Base-by-base conservation (phyloP, 2,329 filamentous ascomycete genomes). In the Penicillium expansum region DNA sequence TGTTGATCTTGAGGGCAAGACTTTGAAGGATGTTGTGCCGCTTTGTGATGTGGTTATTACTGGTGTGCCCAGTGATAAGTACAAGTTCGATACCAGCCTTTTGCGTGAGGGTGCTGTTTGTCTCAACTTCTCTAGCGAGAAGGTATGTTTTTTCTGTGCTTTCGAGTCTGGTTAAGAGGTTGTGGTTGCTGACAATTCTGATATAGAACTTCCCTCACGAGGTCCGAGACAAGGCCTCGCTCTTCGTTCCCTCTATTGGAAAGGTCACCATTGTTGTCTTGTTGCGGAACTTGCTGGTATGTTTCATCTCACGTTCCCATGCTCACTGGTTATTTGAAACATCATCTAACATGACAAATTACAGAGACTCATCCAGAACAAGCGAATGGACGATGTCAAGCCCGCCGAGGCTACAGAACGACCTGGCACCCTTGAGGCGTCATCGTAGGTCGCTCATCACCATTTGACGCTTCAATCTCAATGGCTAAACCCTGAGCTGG, bases 231-330 rank as follows among this genome's bases (percentile, higher is more conserved):
- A 96, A 92, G 79, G 94, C 94, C 2, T 92, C 91, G 5, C 96
- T 99, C 68, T 99, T 97, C 68, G 92, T 97, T 18, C 94, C 94
- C 1, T 94, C 93, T 0, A 95, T 97, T 64, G 94, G 94, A 67
- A 99, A 97, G 80, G 93, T 97, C 47, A 99, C 94, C 0, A 97
- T 97, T 72, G 90, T 93, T 16, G 87, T 97, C 33, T 78, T 99
- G 57, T 79, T 97, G 69, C 83, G 94, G 55, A 99, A 99, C 71
- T 77, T 97, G 35, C 82, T 97, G 70, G 90, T 94, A 78, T 77
- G 88, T 83, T 32, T 29, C 14, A 24, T 32, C 39, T 55, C 32
- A 48, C 24, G 18, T 35, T 11, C 9, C 14, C 7, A 27, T 22
- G n/a, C 18, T 5, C 14, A 14, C 4, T 51, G 29, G 9, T 30